A percentile compares a stretch with the other conserved stretches of the same genome.
These are phyloP conservation scores for Xerocomus cyaneibrunnescens DNA, from an alignment of 1,284 basidiomycete species.

Conservation along the genomic window DNA sequence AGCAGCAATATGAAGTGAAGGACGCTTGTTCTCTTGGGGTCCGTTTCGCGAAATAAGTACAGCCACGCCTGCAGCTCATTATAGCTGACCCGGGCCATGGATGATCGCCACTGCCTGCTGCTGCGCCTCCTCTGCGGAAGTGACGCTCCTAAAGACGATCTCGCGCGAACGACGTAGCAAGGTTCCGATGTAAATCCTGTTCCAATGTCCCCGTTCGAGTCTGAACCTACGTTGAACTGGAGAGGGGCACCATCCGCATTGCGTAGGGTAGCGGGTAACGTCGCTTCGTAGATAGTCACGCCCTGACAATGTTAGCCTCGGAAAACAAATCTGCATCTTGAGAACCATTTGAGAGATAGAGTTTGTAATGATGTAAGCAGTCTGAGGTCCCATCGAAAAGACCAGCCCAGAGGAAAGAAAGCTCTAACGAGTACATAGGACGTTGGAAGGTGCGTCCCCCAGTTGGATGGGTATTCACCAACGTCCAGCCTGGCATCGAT, in stretches of 20 bases:
- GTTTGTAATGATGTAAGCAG: too few relatives aligned
- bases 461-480: conserved; percentile 4
- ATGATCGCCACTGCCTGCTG: conserved; percentile 1
- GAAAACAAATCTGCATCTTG: conserved; percentile 21
- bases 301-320: conserved; percentile 9
- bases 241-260: not conserved
- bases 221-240: not conserved
- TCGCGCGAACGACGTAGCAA: conserved; percentile 17
- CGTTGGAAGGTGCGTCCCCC: conserved; percentile 16
- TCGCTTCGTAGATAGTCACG: conserved; percentile 23
- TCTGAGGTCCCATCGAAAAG: too few relatives aligned
- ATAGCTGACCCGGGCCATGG: conserved; percentile 19
- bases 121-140: conserved; percentile 11
- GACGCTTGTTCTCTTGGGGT: not conserved
- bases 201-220: not conserved
- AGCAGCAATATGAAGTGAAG: not conserved
- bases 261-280: conserved; percentile 20
- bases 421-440: too few relatives aligned
- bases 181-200: not conserved
- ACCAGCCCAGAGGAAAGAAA: too few relatives aligned
- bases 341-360: too few relatives aligned
- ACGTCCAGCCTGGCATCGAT: conserved; percentile 9
- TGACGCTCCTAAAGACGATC: conserved; percentile 10
- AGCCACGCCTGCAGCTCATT: conserved; percentile 16
- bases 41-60: not conserved